Evolutionary conservation across 2,329 filamentous ascomycete species (phyloP), one percentile per base, ranked within the genome.

Genomic region (Stagonosporopsis tanaceti): DNA sequence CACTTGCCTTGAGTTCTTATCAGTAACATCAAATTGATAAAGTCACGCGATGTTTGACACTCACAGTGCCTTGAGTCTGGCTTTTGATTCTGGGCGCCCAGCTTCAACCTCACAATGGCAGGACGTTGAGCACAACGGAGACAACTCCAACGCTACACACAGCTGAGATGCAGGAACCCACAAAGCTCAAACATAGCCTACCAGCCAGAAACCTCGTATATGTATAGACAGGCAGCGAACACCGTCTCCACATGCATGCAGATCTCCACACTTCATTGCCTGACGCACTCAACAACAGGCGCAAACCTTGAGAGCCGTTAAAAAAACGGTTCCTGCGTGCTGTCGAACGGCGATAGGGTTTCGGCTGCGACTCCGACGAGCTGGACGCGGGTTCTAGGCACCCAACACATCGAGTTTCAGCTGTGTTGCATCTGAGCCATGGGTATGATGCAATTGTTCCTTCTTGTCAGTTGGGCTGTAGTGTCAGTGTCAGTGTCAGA

Each of bases 291-390:
- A 50, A 41, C 34, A 35, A 25, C 25, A 34, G 25, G 6, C 6
- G 14, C 3, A 30, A 39, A 8, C 20, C 44, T 38, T 24, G 12
- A 46, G 27, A 20, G 24, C 53, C 35, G 47, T 47, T 57, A 28
- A 14, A 9, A 9, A 11, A 44, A 37, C 30, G 46, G 40, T 55
- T 47, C 35, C 34, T 47, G 53, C 34, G 8, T 24, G 15, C 24
- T 37, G 34, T 24, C 22, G 14, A 39, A 15, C 22, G n/a, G 3
- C n/a, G 41, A 34, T 42, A 35, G 47, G 30, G 47, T 51, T 56
- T 35, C 47, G 53, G 53, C 30, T 30, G 17, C 17, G 24, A 34
- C 53, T 44, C 52, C 45, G 45, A 22, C 17, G 37, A 17, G 38
- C 17, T 54, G 51, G 53, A 20, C n/a, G 30, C 17, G 20, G 27